A percentile compares a stretch with the other conserved stretches of the same genome.
Conservation (phyloP, 1,284 basidiomycete species). For the Tetrapyrgos nigripes region DNA sequence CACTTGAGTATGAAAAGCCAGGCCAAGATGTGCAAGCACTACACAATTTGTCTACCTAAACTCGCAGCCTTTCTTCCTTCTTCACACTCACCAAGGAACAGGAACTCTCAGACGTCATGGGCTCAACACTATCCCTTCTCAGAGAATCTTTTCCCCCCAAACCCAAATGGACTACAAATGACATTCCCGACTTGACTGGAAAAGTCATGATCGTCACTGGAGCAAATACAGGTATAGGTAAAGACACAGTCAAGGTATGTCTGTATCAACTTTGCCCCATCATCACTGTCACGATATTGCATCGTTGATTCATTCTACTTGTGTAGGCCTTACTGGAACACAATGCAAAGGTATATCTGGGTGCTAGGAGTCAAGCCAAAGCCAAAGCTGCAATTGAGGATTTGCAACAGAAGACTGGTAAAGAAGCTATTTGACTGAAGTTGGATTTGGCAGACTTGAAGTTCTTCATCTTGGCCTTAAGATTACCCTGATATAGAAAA, state of each 20-base stretch:
- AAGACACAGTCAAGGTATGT: slow-evolving; percentile 39
- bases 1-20: too few species aligned
- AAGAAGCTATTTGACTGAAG: slow-evolving; percentile 57
- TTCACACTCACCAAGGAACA: too few species aligned
- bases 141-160: too few species aligned
- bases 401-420: slow-evolving; percentile 48
- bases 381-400: slow-evolving; percentile 56
- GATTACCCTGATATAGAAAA: too few species aligned
- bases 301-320: not conserved
- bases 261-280: not conserved
- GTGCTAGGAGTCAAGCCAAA: slow-evolving; percentile 54
- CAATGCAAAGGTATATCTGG: slow-evolving; percentile 73
- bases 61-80: too few species aligned
- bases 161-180: slow-evolving; percentile 19
- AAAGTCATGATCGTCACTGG: slow-evolving; percentile 54
- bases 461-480: too few species aligned
- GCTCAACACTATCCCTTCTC: too few species aligned
- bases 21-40: too few species aligned
- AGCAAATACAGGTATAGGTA: slow-evolving; percentile 40
- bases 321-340: slow-evolving; percentile 57
- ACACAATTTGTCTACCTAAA: too few species aligned
- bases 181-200: slow-evolving; percentile 55
- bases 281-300: not conserved
- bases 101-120: too few species aligned
- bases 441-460: slow-evolving; percentile 65